Base-by-base conservation (phyloP, 495 filamentous ascomycete genomes). In the Tetracladium setigerum region DNA sequence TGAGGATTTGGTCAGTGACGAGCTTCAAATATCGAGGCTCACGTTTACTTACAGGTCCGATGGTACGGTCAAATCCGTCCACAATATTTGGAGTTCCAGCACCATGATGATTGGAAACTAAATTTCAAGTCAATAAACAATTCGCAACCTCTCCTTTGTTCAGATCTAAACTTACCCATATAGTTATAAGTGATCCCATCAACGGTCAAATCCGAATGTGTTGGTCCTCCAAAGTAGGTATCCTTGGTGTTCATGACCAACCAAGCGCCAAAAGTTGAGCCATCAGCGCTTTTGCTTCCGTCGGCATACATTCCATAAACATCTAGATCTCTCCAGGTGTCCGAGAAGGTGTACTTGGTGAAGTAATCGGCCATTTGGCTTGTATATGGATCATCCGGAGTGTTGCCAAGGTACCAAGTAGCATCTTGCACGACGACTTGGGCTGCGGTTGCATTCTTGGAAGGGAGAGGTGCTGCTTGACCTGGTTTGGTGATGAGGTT, bases 171-270 rank as follows among this genome's bases (percentile, higher is more conserved):
- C 54, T 46, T 33, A 44, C 47, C 33, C 19, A 65, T 50, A 38
- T 67, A 68, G 53, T 78, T 76, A 52, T 77, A 77, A 2, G 79
- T 66, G 41, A 78, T 78, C 4, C 74, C 73, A 49, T 79, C 76
- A 12, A 79, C 76, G 0, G 69, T 70, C 12, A 79, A 61, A 54
- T 79, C 75, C 0, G 73, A 75, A 57, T 79, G 74, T 1, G 75
- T 50, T 2, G 74, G 75, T 2, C 75, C 77, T 6, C 76, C 75
- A 47, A 73, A 79, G 57, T 78, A 79, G 6, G 75, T 80, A 48
- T 80, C 72, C 55, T 71, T 72, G 0, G 69, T 78, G 36, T 80
- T 79, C 64, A 76, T 72, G 10, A 80, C 73, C 13, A 79, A 47
- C 76, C 74, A 78, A 4, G 73, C 72, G 11, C 75, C 75, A 39